phyloP scores from a whole-genome alignment of 768 basidiomycete genomes.

The Phlebiopsis flavidoalba region DNA sequence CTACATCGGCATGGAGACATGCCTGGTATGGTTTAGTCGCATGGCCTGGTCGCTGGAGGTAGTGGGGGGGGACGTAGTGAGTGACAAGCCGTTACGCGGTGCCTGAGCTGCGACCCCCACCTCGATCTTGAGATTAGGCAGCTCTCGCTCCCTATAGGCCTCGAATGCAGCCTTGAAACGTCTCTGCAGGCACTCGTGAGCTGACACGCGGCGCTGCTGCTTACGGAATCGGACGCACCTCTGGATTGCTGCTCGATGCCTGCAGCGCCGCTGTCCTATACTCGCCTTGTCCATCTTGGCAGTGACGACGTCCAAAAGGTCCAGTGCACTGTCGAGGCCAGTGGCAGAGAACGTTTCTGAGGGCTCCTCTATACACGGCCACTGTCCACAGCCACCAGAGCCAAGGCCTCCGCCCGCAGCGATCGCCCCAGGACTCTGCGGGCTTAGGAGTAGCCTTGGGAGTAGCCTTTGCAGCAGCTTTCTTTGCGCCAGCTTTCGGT shows the following conservation, averaged over 20 bases:
- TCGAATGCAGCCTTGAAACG: conserved; percentile 93
- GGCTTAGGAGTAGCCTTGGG: conserved; percentile 44
- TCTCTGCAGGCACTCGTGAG: conserved; percentile 42
- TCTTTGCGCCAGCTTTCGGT: conserved; percentile 62
- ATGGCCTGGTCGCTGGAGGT: conserved; percentile 76
- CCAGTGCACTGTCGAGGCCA: conserved; percentile 87
- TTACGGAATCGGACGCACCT: conserved; percentile 44
- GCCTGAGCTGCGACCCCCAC: background rate
- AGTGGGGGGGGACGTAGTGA: conserved; percentile 1
- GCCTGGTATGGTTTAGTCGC: conserved; percentile 88
- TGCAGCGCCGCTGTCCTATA: conserved; percentile 81
- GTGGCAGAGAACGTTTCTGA: conserved; percentile 75
- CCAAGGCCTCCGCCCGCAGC: conserved; percentile 61
- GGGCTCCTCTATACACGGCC: conserved; percentile 34
- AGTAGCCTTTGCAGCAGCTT: conserved; percentile 42
- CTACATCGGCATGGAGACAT: background rate
- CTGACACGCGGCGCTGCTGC: background rate
- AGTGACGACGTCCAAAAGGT: conserved; percentile 83
- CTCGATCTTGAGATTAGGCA: conserved; percentile 50
- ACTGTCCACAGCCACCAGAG: conserved; percentile 20
- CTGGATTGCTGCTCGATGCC: conserved; percentile 87
- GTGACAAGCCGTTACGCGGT: background rate
- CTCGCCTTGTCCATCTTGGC: conserved; percentile 93
- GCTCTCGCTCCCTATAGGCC: conserved; percentile 82
- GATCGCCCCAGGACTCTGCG: conserved; percentile 81